Evolutionary conservation across 192 early-diverging fungal species (phyloP).

Genomic region (Backusella psychrophila): DNA sequence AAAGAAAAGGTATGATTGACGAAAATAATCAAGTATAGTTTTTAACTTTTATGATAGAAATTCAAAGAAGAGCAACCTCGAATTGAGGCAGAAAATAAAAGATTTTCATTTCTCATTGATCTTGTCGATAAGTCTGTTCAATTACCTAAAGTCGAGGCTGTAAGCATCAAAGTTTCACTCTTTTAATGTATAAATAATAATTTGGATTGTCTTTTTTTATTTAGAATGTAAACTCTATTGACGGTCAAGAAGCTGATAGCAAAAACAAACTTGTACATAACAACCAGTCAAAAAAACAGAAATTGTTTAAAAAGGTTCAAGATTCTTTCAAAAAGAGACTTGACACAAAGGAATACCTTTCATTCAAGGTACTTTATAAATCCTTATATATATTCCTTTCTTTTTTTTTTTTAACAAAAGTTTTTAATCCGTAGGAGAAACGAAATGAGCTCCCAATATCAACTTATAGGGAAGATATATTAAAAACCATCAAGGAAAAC

Average conservation of each 20-base stretch:
- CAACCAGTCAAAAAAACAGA: not conserved
- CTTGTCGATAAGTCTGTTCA: slow-evolving; percentile 2
- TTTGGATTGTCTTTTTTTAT: not conserved
- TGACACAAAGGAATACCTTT: not conserved
- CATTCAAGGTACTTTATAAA: slow-evolving; percentile 13
- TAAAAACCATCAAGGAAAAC: slow-evolving; percentile 42
- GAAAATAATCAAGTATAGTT: not conserved
- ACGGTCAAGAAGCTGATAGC: not conserved
- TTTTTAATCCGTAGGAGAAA: slow-evolving; percentile 26
- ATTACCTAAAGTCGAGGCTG: not conserved
- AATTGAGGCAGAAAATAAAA: slow-evolving; percentile 12
- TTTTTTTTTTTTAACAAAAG: not conserved
- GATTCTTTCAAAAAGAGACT: slow-evolving; percentile 4
- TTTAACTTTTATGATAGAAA: slow-evolving; percentile 7
- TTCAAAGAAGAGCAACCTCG: not conserved
- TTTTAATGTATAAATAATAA: not conserved
- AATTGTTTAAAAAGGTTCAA: slow-evolving; percentile 1
- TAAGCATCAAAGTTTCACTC: not conserved
- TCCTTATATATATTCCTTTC: not conserved
- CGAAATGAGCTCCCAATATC: slow-evolving; percentile 63
- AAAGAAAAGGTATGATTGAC: slow-evolving; percentile 16
- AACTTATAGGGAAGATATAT: slow-evolving; percentile 54
- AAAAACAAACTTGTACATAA: not conserved
- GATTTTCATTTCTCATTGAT: slow-evolving; percentile 18
- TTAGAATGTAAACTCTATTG: not conserved